phyloP scores from a whole-genome alignment of 805 yeast genomes.

The Huiozyma sinensis region DNA sequence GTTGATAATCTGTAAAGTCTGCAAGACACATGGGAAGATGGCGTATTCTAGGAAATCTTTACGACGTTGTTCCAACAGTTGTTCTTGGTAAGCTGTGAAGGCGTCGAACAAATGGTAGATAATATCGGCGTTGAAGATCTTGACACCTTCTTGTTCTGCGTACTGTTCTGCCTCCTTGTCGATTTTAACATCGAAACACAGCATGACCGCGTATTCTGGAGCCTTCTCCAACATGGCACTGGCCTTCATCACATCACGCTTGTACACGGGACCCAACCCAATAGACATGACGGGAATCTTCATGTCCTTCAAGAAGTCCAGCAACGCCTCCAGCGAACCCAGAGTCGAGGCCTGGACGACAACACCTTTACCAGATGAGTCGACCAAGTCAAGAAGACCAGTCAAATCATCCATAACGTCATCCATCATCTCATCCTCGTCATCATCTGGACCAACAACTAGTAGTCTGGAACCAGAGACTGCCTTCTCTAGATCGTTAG shows the following conservation, averaged over 20 bases:
- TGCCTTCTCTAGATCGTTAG: slow-evolving; percentile 94
- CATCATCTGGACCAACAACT: slow-evolving; percentile 94
- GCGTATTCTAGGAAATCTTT: slow-evolving; percentile 81
- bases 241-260: slow-evolving; percentile 97
- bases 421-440: slow-evolving; percentile 94
- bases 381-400: slow-evolving; percentile 88
- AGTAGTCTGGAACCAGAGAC: slow-evolving; percentile 96
- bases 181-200: slow-evolving; percentile 93
- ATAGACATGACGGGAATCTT: slow-evolving; percentile 98
- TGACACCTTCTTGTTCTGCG: slow-evolving; percentile 86
- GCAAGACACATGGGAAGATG: slow-evolving; percentile 88
- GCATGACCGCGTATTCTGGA: slow-evolving; percentile 92
- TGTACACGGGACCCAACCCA: slow-evolving; percentile 95
- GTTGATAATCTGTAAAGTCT: slow-evolving; percentile 92
- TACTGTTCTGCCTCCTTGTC: slow-evolving; percentile 98
- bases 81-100: slow-evolving; percentile 83
- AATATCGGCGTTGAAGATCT: slow-evolving; percentile 90
- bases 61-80: slow-evolving; percentile 82
- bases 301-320: slow-evolving; percentile 96
- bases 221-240: slow-evolving; percentile 95
- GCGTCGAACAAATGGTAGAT: slow-evolving; percentile 94
- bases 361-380: slow-evolving; percentile 92
- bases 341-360: slow-evolving; percentile 97
- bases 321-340: slow-evolving; percentile 94
- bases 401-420: slow-evolving; percentile 98